Evolutionary conservation across 768 basidiomycete species (phyloP).

Genomic region (Lactifluus volemus): DNA sequence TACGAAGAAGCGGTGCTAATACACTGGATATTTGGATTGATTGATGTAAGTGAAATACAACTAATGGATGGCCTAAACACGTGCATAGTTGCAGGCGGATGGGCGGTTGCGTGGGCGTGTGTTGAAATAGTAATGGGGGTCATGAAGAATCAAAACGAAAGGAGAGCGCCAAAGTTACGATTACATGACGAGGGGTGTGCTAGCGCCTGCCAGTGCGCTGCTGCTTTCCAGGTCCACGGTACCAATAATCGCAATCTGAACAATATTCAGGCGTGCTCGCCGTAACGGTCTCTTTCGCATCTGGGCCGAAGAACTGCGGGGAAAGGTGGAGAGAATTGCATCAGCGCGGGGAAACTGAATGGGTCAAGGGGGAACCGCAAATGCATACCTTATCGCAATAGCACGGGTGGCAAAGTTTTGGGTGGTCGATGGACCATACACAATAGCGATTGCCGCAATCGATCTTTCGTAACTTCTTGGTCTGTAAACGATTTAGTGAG

Average conservation of each 20-base stretch:
- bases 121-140: neutral
- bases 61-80: conserved; percentile 8
- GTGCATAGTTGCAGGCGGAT: neutral
- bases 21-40: conserved; percentile 17
- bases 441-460: conserved; percentile 47
- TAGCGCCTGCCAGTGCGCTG: conserved; percentile 10
- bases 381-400: conserved; percentile 37
- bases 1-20: conserved; percentile 12
- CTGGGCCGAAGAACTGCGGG: conserved; percentile 66
- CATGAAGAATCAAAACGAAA: neutral
- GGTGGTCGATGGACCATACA: conserved; percentile 33
- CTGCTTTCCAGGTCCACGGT: conserved; percentile 19
- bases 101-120: neutral
- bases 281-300: conserved; percentile 53
- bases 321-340: neutral
- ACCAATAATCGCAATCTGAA: conserved; percentile 27
- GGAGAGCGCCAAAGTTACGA: neutral
- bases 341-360: conserved; percentile 8
- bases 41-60: conserved; percentile 9
- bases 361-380: conserved; percentile 11
- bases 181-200: neutral
- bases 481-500: conserved; percentile 30
- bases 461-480: conserved; percentile 39
- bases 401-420: conserved; percentile 32
- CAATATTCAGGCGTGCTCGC: conserved; percentile 36